Conservation (phyloP, 2,329 filamentous ascomycete species). For the Leptodontidium sp. region DNA sequence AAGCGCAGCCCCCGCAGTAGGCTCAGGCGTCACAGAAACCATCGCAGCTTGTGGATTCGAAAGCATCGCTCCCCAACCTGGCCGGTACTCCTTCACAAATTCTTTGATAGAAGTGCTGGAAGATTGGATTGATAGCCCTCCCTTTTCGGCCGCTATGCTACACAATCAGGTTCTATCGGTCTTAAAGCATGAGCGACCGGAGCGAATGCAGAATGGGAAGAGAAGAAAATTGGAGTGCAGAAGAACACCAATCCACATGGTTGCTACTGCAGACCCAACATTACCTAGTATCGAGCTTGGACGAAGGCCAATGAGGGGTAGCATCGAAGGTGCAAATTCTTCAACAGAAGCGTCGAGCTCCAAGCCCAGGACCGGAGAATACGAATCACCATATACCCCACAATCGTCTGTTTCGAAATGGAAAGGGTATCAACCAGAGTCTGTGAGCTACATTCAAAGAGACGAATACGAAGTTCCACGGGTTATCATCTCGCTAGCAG, state of each 20-base stretch:
- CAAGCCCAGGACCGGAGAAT: neutral
- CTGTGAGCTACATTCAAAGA: neutral
- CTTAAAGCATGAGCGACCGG: slow-evolving; percentile 27
- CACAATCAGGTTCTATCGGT: slow-evolving; percentile 34
- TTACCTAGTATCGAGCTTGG: slow-evolving; percentile 28
- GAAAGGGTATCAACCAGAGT: slow-evolving; percentile 14
- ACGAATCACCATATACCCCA: neutral
- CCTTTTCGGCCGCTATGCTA: slow-evolving; percentile 38
- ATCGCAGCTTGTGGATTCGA: slow-evolving; percentile 39
- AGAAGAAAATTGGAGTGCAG: slow-evolving; percentile 27
- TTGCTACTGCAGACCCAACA: slow-evolving; percentile 24
- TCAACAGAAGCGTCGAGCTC: neutral
- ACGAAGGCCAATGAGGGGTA: neutral
- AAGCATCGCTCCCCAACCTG: slow-evolving; percentile 29
- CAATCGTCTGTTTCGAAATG: neutral
- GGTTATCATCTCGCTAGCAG: slow-evolving; percentile 66
- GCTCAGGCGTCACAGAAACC: slow-evolving; percentile 34
- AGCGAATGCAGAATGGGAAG: slow-evolving; percentile 26
- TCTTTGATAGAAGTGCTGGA: slow-evolving; percentile 37
- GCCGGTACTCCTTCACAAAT: slow-evolving; percentile 35
- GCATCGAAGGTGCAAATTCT: neutral
- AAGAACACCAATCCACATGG: slow-evolving; percentile 28
- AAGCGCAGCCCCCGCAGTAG: slow-evolving; percentile 29
- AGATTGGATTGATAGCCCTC: slow-evolving; percentile 34
- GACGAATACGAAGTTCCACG: slow-evolving; percentile 51